Conservation (phyloP, 2,329 filamentous ascomycete genomes). For the Fusarium sp. region DNA sequence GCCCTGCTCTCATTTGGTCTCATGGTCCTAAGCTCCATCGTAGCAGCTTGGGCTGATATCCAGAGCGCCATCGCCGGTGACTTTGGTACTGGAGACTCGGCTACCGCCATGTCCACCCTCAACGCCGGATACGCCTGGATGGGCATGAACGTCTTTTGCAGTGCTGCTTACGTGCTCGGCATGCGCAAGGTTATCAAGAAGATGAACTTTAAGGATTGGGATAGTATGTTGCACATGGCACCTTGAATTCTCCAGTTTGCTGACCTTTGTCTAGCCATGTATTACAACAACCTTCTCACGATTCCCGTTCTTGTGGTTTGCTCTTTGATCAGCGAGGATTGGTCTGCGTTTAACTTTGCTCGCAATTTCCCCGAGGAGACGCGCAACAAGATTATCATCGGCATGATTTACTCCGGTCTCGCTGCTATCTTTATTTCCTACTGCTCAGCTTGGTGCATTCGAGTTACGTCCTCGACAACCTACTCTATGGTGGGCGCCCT, state of each 20-base stretch:
- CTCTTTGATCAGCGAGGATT: slow-evolving; percentile 89
- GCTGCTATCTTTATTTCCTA: slow-evolving; percentile 99
- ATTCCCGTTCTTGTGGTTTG: slow-evolving; percentile 89
- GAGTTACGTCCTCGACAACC: slow-evolving; percentile 95
- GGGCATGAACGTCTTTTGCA: slow-evolving; percentile 96
- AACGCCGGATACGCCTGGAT: slow-evolving; percentile 99
- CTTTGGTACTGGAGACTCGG: slow-evolving; percentile 68
- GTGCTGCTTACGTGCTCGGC: slow-evolving; percentile 86
- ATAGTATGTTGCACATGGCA: slow-evolving; percentile 75
- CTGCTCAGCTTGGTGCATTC: slow-evolving; percentile 98
- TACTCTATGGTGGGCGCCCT: slow-evolving; percentile 99
- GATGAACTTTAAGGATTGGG: slow-evolving; percentile 99
- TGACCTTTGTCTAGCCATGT: slow-evolving; percentile 81
- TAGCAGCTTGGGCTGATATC: slow-evolving; percentile 98
- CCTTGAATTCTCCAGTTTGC: slow-evolving; percentile 27
- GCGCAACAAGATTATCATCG: slow-evolving; percentile 82
- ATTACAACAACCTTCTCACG: slow-evolving; percentile 98
- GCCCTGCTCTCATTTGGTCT: slow-evolving; percentile 93
- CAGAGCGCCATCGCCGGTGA: slow-evolving; percentile 81
- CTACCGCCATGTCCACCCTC: slow-evolving; percentile 84
- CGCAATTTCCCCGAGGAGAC: slow-evolving; percentile 89
- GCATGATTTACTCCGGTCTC: slow-evolving; percentile 94
- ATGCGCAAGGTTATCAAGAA: slow-evolving; percentile 99
- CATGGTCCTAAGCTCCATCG: slow-evolving; percentile 94
- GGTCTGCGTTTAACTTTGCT: slow-evolving; percentile 85